phyloP scores from a whole-genome alignment of 257 asterid species.

The Solanum ossicruentum region DNA sequence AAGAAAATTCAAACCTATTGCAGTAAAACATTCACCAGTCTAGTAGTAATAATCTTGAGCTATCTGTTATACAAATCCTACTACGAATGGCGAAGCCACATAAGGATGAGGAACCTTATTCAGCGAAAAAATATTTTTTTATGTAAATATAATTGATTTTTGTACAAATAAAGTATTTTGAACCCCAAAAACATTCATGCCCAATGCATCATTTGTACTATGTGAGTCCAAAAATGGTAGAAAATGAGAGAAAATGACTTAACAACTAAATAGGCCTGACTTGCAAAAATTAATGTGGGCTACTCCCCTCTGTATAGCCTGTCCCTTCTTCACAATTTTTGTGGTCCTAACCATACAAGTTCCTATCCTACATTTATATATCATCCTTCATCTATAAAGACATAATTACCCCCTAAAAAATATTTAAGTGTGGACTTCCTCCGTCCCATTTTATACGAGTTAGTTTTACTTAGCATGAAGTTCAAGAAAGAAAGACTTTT shows the following conservation, averaged over 20 bases:
- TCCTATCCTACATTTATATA: neutral
- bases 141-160: neutral
- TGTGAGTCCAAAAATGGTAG: constrained; percentile 4
- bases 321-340: neutral
- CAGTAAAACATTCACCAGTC: neutral
- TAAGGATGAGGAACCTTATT: too few relatives aligned
- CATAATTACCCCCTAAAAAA: neutral
- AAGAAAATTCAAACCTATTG: neutral
- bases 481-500: too few relatives aligned
- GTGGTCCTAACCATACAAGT: constrained; percentile 19
- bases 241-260: constrained; percentile 33
- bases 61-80: neutral
- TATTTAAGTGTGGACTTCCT: neutral
- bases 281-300: constrained; percentile 25
- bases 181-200: neutral
- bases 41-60: neutral
- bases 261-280: constrained; percentile 36
- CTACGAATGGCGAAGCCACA: neutral
- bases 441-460: too few relatives aligned
- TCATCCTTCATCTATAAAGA: neutral
- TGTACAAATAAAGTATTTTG: neutral
- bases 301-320: neutral
- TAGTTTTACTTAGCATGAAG: too few relatives aligned
- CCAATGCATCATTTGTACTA: neutral
- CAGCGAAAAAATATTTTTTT: too few relatives aligned